These are phyloP conservation scores for Moringa oleifera DNA, from an alignment of 345 rosid species.

Conservation along the genomic window DNA sequence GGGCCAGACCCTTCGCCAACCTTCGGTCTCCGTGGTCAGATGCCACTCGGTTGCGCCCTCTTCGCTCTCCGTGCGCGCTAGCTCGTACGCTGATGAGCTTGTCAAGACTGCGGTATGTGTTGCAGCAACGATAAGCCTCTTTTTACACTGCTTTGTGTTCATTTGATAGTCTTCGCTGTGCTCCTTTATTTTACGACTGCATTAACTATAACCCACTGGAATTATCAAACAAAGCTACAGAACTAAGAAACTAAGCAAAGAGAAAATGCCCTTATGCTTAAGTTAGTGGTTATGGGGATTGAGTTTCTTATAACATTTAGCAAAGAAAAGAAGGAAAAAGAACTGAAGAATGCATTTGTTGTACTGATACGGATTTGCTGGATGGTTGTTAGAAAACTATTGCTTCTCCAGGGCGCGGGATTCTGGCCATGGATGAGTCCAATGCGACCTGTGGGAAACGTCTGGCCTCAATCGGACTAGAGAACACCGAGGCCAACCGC, in stretches of 20 bases:
- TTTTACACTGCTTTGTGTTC: no score
- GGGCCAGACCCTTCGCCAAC: slow-evolving; percentile 62
- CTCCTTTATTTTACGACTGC: no score
- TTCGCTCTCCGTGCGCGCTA: slow-evolving; percentile 16
- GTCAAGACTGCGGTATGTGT: slow-evolving; percentile 28
- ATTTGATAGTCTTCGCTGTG: no score
- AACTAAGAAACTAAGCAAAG: no score
- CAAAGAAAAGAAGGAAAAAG: neutral
- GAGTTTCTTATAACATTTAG: neutral
- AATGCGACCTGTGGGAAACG: slow-evolving; percentile 36
- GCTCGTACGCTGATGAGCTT: slow-evolving; percentile 27
- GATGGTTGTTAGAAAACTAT: slow-evolving; percentile 27
- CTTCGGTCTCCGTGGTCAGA: slow-evolving; percentile 31
- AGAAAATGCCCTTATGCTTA: no score
- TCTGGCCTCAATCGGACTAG: slow-evolving; percentile 33
- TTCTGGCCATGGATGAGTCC: slow-evolving; percentile 35
- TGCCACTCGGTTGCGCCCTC: slow-evolving; percentile 26
- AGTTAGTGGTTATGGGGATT: no score
- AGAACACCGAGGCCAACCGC: slow-evolving; percentile 36
- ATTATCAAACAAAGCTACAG: no score
- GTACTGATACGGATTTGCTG: slow-evolving; percentile 3
- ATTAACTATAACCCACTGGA: no score
- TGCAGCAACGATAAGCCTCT: no score
- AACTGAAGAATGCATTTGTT: neutral
- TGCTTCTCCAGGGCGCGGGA: slow-evolving; percentile 39